Base-by-base conservation (phyloP, 129 eudicot species). In the Tagetes patula region DNA sequence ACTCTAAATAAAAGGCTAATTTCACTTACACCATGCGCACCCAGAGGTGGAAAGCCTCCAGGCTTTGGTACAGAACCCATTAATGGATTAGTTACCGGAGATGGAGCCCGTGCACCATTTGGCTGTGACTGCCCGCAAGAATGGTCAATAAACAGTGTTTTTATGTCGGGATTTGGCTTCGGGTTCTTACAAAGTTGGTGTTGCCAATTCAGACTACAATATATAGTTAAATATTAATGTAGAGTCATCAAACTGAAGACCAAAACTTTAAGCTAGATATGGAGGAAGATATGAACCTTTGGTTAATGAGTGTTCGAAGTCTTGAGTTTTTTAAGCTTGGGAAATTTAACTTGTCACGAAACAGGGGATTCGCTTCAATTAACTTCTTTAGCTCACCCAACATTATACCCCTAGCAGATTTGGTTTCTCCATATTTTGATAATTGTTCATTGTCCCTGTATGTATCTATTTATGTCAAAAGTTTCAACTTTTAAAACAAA, bases 101-200 rank as follows among this genome's bases (percentile, higher is more conserved):
- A 84, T 7, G 88, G 88, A 58, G 94, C 88, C 43, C 87, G 81
- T 20, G 95, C 95, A 80, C 92, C 88, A 69, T 88, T 91, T 53
- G 90, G 90, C 61, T 89, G 97, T 39, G 88, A 83, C 50, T 79
- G 96, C 70, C 92, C 96, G 70, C 97, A 91, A 73, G 96, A 80
- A 83, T 91, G 97, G 67, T 91, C 95, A 48, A 91, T 80, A 83
- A 91, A 91, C 45, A 91, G 80, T 40, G 96, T 88, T 79, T 91
- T 86, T 72, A 91, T 91, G 49, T 91, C 96, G 20, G 95, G 96
- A 78, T 88, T 88, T 68, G 95, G 88, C 79, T 84, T 84, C n/a
- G 96, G 95, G 72, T 63, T 88, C 74, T 88, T 86, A 82, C 96
- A 91, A 52, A 91, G 92, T 82, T 86, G 97, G 79, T 91, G 97